Base-by-base conservation (phyloP, 306 rosid species). In the Hylodesmum podocarpum region DNA sequence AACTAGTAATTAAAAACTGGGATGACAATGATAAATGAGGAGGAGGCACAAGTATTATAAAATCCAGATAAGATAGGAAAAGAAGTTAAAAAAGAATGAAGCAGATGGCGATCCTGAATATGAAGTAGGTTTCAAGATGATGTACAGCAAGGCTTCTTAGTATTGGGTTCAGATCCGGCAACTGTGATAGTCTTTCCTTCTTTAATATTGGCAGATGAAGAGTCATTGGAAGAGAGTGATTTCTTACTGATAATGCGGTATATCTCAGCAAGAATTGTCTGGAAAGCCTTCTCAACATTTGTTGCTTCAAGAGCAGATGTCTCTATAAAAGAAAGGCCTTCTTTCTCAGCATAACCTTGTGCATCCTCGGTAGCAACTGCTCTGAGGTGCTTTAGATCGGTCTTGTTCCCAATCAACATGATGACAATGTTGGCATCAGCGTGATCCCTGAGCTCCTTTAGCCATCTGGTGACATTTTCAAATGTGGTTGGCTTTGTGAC, bases 361-460 rank as follows among this genome's bases (percentile, higher is more conserved):
- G 96, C 95, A 15, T 95, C 98, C 84, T 95, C 98, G 0, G 96
- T 90, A 39, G 95, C 96, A 51, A 92, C 95, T 0, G 90, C 98
- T 34, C 93, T 85, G 58, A 95, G 93, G 85, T 95, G 98, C 82
- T 92, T 92, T 77, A 95, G 84, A 78, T 95, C 98, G 0, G 96
- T 95, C 81, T 95, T 95, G 90, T 95, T 95, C 14, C 96, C 98
- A 0, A 95, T 88, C 58, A 95, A 55, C 96, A 92, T 92, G 88
- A 92, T 95, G 29, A 89, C 95, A 49, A 95, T 95, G 75, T 90
- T 95, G 8, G 93, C 84, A 58, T 95, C 98, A 0, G 98, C 98
- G 44, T 95, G 98, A 70, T 95, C 98, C 78, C 97, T 85, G 0
- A 95, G 89, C 77, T 95, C 98, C 95, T 95, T 95, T 37, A 95